Conservation (phyloP, 2,329 filamentous ascomycete species). For the Tolypocladium ovalisporum region DNA sequence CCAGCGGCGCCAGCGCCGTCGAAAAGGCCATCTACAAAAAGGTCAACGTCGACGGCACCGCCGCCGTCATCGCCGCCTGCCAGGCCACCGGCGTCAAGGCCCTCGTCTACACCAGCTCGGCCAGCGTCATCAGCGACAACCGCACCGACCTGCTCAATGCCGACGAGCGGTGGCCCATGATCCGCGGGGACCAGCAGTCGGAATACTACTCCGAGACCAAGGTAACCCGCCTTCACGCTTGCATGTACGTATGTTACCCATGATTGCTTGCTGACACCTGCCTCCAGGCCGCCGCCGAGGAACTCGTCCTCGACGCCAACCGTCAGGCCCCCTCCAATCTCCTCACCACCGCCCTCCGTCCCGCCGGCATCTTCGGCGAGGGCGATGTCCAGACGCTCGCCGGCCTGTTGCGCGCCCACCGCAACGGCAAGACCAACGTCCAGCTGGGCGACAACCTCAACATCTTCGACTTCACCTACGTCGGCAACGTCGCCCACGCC, state of each 20-base stretch:
- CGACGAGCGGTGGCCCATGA: slow-evolving; percentile 70
- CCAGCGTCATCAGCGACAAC: slow-evolving; percentile 79
- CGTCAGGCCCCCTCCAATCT: slow-evolving; percentile 46
- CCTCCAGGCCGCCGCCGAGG: slow-evolving; percentile 62
- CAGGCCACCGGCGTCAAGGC: slow-evolving; percentile 61
- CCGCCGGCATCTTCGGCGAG: slow-evolving; percentile 84
- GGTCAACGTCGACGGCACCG: slow-evolving; percentile 84
- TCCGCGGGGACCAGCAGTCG: slow-evolving; percentile 57
- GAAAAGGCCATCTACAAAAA: slow-evolving; percentile 56
- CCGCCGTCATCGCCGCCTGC: slow-evolving; percentile 64
- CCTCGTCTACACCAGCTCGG: slow-evolving; percentile 84
- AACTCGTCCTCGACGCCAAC: slow-evolving; percentile 68
- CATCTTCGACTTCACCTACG: slow-evolving; percentile 55
- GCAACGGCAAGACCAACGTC: slow-evolving; percentile 57
- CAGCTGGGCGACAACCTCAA: slow-evolving; percentile 65
- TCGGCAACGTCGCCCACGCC: slow-evolving; percentile 57
- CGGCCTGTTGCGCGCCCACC: slow-evolving; percentile 62
- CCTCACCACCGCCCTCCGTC: slow-evolving; percentile 71
- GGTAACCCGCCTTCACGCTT: slow-evolving; percentile 30
- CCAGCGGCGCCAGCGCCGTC: slow-evolving; percentile 39
- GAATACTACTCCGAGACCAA: slow-evolving; percentile 91
- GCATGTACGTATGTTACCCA: too few relatives aligned
- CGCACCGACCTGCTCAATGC: slow-evolving; percentile 69
- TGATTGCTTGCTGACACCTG: background rate
- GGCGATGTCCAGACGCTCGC: slow-evolving; percentile 70